Conservation (phyloP, 345 rosid species). For the Citrus cavaleriei region DNA sequence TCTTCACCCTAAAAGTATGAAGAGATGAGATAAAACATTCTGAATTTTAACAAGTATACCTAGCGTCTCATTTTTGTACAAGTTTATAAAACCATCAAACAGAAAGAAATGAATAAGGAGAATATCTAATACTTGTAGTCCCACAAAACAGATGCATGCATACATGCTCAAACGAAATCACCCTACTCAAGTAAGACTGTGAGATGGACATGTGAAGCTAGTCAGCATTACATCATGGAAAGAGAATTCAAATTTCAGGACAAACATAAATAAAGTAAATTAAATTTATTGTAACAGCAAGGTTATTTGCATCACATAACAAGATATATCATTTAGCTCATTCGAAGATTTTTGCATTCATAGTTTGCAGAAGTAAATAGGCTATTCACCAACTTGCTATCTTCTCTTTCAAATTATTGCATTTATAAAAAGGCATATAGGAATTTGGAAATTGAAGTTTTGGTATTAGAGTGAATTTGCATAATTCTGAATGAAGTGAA, state of each 20-base stretch:
- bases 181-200: neutral
- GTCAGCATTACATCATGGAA: neutral
- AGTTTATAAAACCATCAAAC: neutral
- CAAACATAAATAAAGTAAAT: neutral
- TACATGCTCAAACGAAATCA: neutral
- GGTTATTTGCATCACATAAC: neutral
- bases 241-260: neutral
- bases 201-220: neutral
- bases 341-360: neutral
- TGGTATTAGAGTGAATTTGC: neutral
- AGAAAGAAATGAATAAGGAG: neutral
- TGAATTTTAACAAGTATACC: neutral
- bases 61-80: neutral
- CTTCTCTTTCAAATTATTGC: neutral
- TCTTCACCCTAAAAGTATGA: conserved; percentile 56
- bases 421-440: neutral
- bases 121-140: neutral
- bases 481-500: neutral
- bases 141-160: neutral
- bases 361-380: neutral
- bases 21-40: neutral
- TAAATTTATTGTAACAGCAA: neutral
- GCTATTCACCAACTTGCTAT: neutral
- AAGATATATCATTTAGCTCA: neutral
- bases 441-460: neutral